These are phyloP conservation scores for Ceratocystis harringtonii DNA, from an alignment of 2,329 filamentous ascomycete species.

Conservation along the genomic window DNA sequence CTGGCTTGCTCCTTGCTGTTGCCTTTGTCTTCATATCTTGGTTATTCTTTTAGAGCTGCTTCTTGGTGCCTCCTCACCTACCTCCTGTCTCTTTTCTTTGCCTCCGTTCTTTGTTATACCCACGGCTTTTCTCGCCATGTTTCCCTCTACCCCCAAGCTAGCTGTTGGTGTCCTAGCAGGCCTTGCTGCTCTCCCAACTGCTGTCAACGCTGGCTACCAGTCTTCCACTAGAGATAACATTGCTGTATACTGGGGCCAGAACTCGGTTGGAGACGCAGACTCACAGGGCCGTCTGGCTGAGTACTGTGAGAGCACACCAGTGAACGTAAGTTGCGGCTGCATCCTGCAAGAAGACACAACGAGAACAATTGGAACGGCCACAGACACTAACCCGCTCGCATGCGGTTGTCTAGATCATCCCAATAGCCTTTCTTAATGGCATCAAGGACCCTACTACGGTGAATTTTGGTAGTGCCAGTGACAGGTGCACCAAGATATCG, in stretches of 20 bases:
- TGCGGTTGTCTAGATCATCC: constrained; percentile 28
- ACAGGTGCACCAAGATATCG: constrained; percentile 43
- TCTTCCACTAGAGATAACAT: constrained; percentile 34
- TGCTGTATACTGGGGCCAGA: constrained; percentile 51
- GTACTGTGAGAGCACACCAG: constrained; percentile 41
- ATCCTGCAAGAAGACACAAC: too few relatives aligned
- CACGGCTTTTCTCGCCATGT: not conserved
- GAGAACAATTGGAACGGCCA: constrained; percentile 16
- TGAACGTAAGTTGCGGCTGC: constrained; percentile 28
- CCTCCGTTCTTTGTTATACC: not conserved
- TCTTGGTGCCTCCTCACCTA: not conserved
- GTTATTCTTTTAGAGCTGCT: not conserved
- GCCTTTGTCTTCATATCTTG: not conserved
- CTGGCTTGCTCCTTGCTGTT: not conserved
- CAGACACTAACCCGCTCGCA: not conserved
- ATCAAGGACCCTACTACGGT: constrained; percentile 39
- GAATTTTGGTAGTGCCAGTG: constrained; percentile 51
- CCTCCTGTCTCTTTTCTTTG: not conserved
- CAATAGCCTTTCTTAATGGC: constrained; percentile 46
- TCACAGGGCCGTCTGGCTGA: constrained; percentile 40
- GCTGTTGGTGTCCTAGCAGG: not conserved
- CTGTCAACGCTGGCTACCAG: constrained; percentile 30
- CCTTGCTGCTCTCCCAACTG: constrained; percentile 21
- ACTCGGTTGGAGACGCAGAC: constrained; percentile 25
- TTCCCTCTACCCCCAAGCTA: not conserved